phyloP scores from a whole-genome alignment of 345 rosid genomes.

The Bruguiera gymnorhiza region DNA sequence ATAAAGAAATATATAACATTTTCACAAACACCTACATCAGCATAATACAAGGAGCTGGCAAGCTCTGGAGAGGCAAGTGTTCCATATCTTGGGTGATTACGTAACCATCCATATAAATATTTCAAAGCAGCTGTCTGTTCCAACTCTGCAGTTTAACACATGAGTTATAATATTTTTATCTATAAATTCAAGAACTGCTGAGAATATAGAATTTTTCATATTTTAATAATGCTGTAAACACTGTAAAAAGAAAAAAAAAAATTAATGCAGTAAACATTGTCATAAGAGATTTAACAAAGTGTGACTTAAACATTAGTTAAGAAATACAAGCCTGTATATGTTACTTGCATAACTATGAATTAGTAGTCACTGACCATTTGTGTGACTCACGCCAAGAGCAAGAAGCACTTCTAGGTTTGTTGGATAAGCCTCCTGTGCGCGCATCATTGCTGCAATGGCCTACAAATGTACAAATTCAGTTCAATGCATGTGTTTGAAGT shows the following conservation, averaged over 20 bases:
- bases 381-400: constrained; percentile 98
- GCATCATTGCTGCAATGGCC: constrained; percentile 99
- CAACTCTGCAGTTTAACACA: constrained; percentile 54
- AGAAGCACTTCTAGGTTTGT: constrained; percentile 96
- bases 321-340: neutral
- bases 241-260: no score
- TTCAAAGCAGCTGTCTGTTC: constrained; percentile 95
- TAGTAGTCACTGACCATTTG: constrained; percentile 69
- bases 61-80: constrained; percentile 63
- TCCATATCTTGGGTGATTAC: constrained; percentile 81
- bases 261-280: no score
- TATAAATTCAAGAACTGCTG: neutral
- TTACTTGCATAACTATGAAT: neutral
- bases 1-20: neutral
- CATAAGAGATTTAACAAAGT: no score
- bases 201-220: no score
- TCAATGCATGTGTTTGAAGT: neutral
- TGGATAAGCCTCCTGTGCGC: constrained; percentile 96
- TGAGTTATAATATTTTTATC: neutral
- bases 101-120: constrained; percentile 90
- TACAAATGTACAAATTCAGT: constrained; percentile 32
- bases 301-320: no score
- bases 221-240: no score
- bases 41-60: constrained; percentile 64
- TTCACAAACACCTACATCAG: constrained; percentile 61